phyloP scores from a whole-genome alignment of 2,329 filamentous ascomycete species.

The Colletotrichum noveboracense region DNA sequence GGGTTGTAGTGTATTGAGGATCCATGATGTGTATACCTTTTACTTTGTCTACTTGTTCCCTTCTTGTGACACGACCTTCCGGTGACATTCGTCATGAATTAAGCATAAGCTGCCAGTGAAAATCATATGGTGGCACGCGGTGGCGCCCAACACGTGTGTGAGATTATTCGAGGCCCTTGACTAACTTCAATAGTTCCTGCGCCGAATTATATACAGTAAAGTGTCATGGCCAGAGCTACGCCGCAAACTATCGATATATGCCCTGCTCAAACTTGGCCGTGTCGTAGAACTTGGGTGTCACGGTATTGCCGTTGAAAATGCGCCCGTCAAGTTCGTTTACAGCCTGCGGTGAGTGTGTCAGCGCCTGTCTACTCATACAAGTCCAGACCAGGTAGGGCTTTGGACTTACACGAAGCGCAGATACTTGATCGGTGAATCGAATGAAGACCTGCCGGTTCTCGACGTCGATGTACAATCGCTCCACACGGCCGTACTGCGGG shows the following conservation, averaged over 20 bases:
- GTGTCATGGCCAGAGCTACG: not conserved
- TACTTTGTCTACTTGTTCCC: not conserved
- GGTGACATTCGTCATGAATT: not conserved
- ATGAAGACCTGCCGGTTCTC: constrained; percentile 79
- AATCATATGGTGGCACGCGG: not conserved
- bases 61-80: not conserved
- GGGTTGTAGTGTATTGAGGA: constrained; percentile 17
- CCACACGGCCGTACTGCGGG: constrained; percentile 78
- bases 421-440: constrained; percentile 86
- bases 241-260: constrained; percentile 46
- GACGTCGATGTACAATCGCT: constrained; percentile 77
- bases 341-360: constrained; percentile 56
- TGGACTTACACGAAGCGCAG: constrained; percentile 76
- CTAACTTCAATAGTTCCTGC: not conserved
- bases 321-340: constrained; percentile 89
- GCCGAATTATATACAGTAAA: not conserved
- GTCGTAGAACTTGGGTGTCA: constrained; percentile 83
- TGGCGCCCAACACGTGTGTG: not conserved
- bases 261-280: constrained; percentile 81
- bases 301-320: constrained; percentile 86
- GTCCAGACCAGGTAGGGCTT: not conserved
- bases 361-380: not conserved
- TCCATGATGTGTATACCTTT: constrained; percentile 19
- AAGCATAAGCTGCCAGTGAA: not conserved
- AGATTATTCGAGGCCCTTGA: not conserved